Evolutionary conservation across 345 rosid species (phyloP).

Genomic region (Syzygium jambos): DNA sequence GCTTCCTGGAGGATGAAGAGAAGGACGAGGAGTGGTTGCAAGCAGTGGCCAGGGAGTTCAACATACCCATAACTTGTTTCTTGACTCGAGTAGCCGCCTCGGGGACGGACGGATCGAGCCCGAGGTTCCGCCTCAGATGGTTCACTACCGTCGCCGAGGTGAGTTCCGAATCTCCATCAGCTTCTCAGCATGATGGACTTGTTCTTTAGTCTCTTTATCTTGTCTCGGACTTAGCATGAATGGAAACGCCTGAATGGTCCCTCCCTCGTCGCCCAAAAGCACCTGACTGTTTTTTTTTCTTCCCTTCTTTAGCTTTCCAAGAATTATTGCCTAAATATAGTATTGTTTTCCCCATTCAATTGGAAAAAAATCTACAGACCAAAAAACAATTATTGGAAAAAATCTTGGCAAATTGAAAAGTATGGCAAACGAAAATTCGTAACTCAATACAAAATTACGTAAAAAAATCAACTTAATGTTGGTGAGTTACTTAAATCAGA

Average conservation of each 20-base stretch:
- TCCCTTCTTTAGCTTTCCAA: not conserved
- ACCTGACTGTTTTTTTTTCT: not conserved
- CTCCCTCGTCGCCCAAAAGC: not conserved
- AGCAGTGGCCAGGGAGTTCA: constrained; percentile 49
- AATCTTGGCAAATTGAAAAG: not conserved
- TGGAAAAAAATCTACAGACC: not conserved
- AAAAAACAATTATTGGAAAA: not conserved
- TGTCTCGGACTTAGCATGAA: not conserved
- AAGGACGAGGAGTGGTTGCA: constrained; percentile 67
- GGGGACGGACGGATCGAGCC: not conserved
- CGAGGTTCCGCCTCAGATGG: constrained; percentile 58
- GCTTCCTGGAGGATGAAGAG: constrained; percentile 48
- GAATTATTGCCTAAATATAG: not conserved
- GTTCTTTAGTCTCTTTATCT: not conserved
- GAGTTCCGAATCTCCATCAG: not conserved
- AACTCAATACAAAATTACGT: not conserved
- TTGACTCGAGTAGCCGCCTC: constrained; percentile 20
- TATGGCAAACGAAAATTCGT: not conserved
- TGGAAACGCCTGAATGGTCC: not conserved
- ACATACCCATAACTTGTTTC: constrained; percentile 36
- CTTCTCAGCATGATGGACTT: not conserved
- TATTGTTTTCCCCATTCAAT: not conserved
- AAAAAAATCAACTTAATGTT: not conserved
- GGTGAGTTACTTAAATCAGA: not conserved
- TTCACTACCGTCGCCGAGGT: constrained; percentile 52